Evolutionary conservation across 768 basidiomycete species (phyloP), one percentile per base, ranked within the genome.

Genomic region (Collybia nuda): DNA sequence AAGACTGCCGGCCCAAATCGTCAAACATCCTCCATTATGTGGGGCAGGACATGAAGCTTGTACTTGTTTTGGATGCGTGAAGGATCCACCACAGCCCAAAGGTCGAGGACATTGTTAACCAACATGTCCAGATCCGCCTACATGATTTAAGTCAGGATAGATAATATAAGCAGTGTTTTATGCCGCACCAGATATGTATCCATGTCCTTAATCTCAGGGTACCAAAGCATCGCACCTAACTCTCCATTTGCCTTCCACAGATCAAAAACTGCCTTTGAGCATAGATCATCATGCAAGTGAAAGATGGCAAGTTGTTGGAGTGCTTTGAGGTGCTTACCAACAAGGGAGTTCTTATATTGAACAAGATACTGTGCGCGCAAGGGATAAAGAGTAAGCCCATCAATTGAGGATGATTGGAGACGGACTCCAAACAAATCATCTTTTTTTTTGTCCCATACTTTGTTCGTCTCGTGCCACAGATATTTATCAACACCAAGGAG

Each of bases 401-500:
- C 51, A 2, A 63, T 58, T 55, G 76, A 62, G n/a, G 72, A 46
- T 2, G 61, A 65, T 0, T 51, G 51, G 2, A 75, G 54, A 0
- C 70, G 62, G 4, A 54, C 44, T 0, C 39, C 24, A n/a, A 54
- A 59, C 0, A 76, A 57, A 26, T 63, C 40, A 0, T 48, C 36
- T 17, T 63, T 56, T 9, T 66, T 60, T 9, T 61, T 61, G 21
- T 64, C 23, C 15, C 56, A 55, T 18, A 58, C 55, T 9, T 61
- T 44, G 11, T 70, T 52, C 0, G 62, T 57, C 57, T 79, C 75
- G 0, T 69, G 64, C 76, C 77, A 80, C 23, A 75, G 66, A 51
- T 79, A 80, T 41, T 79, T 79, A 43, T 78, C 65, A 56, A 76
- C 67, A 0, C 76, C 75, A 1, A 78, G 68, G 0, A 78, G 60